Conservation (phyloP, 108 stramenopile genomes). For the Pelagomonas calceolata region DNA sequence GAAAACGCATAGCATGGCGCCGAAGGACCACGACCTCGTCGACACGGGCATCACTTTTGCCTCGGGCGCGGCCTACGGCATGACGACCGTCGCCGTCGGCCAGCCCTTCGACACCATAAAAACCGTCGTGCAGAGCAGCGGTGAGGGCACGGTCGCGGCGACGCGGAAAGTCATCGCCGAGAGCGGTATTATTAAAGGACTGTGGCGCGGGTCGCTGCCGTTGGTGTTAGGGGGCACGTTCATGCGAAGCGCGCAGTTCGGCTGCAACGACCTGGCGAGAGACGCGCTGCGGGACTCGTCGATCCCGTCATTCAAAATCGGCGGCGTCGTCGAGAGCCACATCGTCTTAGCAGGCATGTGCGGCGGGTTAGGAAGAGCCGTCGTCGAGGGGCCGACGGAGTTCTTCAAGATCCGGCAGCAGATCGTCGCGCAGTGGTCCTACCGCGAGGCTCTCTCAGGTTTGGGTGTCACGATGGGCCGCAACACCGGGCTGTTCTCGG, state of each 20-base stretch:
- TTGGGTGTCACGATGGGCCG: constrained; percentile 54
- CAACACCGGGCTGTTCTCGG: constrained; percentile 52
- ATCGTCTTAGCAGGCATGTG: constrained; percentile 58
- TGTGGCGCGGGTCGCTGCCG: constrained; percentile 61
- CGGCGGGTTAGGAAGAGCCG: constrained; percentile 61
- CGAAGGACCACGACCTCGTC: no score
- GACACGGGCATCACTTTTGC: no score
- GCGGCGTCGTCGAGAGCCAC: constrained; percentile 46
- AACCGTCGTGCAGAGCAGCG: neutral
- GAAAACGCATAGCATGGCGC: no score
- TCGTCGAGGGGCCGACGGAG: constrained; percentile 67
- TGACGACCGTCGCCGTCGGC: constrained; percentile 62
- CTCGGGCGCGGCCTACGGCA: constrained; percentile 64
- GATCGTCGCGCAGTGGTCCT: constrained; percentile 25
- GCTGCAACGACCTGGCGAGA: constrained; percentile 47
- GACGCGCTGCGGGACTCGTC: constrained; percentile 29
- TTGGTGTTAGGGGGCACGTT: constrained; percentile 61
- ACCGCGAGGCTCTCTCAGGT: constrained; percentile 50
- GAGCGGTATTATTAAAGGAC: constrained; percentile 36
- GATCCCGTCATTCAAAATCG: constrained; percentile 26
- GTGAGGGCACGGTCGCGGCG: neutral
- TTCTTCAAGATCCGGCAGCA: constrained; percentile 66
- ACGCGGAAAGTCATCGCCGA: neutral
- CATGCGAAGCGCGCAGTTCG: constrained; percentile 72
- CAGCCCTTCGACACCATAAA: constrained; percentile 37